Conservation (phyloP, 768 basidiomycete genomes). For the Kwoniella bestiolae region DNA sequence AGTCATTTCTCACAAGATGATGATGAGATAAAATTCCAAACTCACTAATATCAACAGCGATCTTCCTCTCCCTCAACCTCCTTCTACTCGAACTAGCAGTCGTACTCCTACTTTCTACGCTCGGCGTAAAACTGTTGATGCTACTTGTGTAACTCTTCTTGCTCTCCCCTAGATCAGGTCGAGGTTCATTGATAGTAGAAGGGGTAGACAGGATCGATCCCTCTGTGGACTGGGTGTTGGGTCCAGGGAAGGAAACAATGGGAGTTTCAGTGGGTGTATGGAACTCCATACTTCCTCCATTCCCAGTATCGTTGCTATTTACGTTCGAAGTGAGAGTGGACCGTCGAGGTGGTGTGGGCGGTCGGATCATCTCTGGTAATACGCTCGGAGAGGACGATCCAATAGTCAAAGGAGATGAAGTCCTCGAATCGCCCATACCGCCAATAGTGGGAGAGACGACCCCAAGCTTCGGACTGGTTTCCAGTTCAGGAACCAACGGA, state of each 20-base stretch:
- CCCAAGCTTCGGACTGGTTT: conserved; percentile 18
- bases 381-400: background rate
- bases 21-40: too few relatives aligned
- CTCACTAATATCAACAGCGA: conserved; percentile 42
- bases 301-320: background rate
- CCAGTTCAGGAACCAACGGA: conserved; percentile 21
- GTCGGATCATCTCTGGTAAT: background rate
- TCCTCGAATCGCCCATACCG: background rate
- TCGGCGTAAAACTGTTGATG: conserved; percentile 7
- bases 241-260: background rate
- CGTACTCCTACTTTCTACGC: conserved; percentile 10
- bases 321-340: background rate
- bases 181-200: conserved; percentile 9
- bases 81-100: conserved; percentile 12
- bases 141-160: conserved; percentile 11
- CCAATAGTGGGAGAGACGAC: background rate
- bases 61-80: conserved; percentile 19
- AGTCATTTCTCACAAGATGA: too few relatives aligned
- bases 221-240: conserved; percentile 2
- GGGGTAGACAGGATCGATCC: conserved; percentile 10
- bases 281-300: background rate
- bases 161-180: background rate
- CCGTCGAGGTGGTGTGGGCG: conserved; percentile 16
- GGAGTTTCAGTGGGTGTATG: background rate
- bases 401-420: background rate